Evolutionary conservation across 805 yeast genomes (phyloP), one percentile per base, ranked within the genome.

Genomic region (Wickerhamomyces hampshirensis): DNA sequence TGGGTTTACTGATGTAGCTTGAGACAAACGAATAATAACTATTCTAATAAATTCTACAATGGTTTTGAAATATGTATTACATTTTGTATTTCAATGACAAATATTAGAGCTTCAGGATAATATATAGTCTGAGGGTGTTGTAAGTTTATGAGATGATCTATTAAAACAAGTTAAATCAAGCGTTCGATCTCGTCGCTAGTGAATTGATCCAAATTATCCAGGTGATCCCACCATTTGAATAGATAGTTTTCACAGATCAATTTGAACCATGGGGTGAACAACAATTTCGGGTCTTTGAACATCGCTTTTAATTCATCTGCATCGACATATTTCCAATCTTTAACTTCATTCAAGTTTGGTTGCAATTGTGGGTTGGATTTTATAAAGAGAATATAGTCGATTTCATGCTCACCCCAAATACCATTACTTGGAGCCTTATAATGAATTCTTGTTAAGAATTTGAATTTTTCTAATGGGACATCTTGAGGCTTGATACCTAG

Each of bases 231-330:
- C 99, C 99, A 93, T 44, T 84, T 69, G 66, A 84, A 93, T 55
- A 93, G 68, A 55, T 85, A 86, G 31, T 84, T 77, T 57, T 93
- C 89, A 60, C 98, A 93, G 49, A 93, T 93, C 47, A 93, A 74
- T 62, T 86, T 87, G 69, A 93, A 93, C 99, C 99, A 93, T 5
- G 99, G 99, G 5, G 99, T 93, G 64, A 93, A 93, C 9, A 75
- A 68, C 43, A 84, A 69, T n/a, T 53, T 38, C 14, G 65, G 51
- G 57, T 89, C 86, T 16, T 70, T 48, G 59, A 93, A 84, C 96
- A 93, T 86, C 14, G 58, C 63, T 57, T 78, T 75, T 50, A 93
- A 70, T 49, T 84, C 82, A 1, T 64, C 63, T 18, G 73, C 73
- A 23, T 77, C 64, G 17, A 93, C 98, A 63, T 84, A 93, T 52